phyloP scores from a whole-genome alignment of 148 eudicot genomes.

The Suaeda aralocaspica region DNA sequence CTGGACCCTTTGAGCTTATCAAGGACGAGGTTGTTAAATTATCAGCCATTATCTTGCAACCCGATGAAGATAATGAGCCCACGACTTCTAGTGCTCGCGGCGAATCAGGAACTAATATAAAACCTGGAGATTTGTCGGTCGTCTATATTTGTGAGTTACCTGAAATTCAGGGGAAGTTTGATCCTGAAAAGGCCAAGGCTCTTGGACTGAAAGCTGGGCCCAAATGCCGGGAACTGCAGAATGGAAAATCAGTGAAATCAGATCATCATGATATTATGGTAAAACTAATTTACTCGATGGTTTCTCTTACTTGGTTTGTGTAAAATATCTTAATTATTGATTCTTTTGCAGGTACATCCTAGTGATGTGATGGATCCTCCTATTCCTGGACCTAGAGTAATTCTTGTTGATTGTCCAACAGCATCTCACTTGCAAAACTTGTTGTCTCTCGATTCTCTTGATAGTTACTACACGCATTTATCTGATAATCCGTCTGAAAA shows the following conservation, averaged over 20 bases:
- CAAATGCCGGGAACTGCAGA: constrained; percentile 74
- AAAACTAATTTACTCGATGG: not conserved
- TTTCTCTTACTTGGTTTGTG: constrained; percentile 3
- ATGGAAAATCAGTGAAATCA: constrained; percentile 62
- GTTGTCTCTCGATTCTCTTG: constrained; percentile 48
- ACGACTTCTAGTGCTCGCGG: constrained; percentile 16
- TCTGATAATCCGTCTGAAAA: constrained; percentile 37
- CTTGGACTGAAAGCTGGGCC: constrained; percentile 84
- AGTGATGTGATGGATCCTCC: constrained; percentile 84
- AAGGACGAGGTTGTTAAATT: constrained; percentile 82
- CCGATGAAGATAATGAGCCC: constrained; percentile 24
- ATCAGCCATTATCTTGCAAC: constrained; percentile 76
- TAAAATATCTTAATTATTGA: not conserved
- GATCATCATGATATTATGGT: constrained; percentile 71
- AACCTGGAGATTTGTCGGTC: constrained; percentile 79
- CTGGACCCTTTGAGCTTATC: constrained; percentile 56
- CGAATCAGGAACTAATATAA: constrained; percentile 22
- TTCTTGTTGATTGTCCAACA: constrained; percentile 92
- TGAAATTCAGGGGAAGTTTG: constrained; percentile 82
- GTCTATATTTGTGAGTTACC: constrained; percentile 80
- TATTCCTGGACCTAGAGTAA: constrained; percentile 80
- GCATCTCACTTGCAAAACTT: constrained; percentile 55
- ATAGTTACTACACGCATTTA: constrained; percentile 40
- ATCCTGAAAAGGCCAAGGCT: constrained; percentile 76
- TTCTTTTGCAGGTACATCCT: constrained; percentile 71